A percentile compares a stretch with the other conserved stretches of the same genome.
phyloP scores from a whole-genome alignment of 176 grass and related monocot species.

The Saccharum spontaneum region DNA sequence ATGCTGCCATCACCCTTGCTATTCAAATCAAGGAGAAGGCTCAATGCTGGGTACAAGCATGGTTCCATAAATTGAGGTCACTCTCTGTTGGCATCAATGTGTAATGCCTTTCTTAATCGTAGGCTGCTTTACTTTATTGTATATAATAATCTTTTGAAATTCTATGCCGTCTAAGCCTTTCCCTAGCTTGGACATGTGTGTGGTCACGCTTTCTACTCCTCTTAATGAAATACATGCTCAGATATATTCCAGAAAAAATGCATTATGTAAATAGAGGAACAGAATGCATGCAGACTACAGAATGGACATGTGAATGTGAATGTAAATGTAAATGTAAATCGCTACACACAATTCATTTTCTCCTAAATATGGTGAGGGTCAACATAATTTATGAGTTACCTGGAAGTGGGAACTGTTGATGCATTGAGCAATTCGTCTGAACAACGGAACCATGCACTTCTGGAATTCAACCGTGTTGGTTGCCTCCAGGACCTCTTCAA shows the following conservation, averaged over 20 bases:
- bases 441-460: slow-evolving; percentile 68
- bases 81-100: too few species aligned
- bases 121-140: too few species aligned
- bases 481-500: slow-evolving; percentile 68
- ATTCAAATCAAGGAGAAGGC: neutral
- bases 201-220: neutral
- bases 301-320: neutral
- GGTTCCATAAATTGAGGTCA: neutral
- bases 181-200: neutral
- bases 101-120: too few species aligned
- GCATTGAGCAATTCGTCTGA: slow-evolving; percentile 54
- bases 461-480: slow-evolving; percentile 58
- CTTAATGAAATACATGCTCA: neutral
- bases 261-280: neutral
- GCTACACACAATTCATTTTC: neutral
- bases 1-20: neutral
- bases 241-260: neutral
- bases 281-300: neutral
- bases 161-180: neutral
- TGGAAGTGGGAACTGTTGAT: slow-evolving; percentile 73
- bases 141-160: neutral
- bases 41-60: neutral
- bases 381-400: slow-evolving; percentile 33
- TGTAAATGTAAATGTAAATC: neutral
- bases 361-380: neutral